Evolutionary conservation across 2,329 filamentous ascomycete species (phyloP).

Genomic region (Mariannaea sp.): DNA sequence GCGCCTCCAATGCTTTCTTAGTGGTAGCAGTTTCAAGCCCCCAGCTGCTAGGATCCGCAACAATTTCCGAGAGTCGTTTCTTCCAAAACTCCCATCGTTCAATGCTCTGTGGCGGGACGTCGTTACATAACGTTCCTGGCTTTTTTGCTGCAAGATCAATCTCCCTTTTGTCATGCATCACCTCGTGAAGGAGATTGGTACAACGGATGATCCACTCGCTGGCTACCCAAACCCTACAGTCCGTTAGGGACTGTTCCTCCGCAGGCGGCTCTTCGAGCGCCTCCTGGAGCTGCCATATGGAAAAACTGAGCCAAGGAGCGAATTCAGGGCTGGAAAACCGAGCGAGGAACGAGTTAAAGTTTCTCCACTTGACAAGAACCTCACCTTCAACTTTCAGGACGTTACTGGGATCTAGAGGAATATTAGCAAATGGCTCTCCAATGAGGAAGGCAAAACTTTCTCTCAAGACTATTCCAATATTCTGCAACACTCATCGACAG

Average conservation of each 20-base stretch:
- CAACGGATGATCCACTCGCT: no score
- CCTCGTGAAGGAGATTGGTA: no score
- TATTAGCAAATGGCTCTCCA: background rate
- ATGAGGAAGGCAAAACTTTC: background rate
- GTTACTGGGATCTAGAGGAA: background rate
- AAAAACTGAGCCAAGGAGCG: background rate
- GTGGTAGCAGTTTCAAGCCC: background rate
- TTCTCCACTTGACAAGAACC: background rate
- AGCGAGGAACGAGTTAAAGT: background rate
- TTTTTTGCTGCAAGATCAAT: no score
- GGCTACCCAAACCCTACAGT: no score
- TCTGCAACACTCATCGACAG: background rate
- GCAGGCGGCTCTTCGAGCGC: no score
- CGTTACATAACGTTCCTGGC: no score
- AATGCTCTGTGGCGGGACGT: no score
- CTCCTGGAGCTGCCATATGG: no score
- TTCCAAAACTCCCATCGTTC: no score
- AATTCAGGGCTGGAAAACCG: background rate
- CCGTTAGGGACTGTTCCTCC: no score
- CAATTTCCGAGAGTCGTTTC: background rate
- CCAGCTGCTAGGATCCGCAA: background rate
- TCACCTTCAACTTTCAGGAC: background rate
- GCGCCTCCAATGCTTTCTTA: background rate
- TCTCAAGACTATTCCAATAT: background rate
- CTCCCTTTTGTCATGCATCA: no score